Evolutionary conservation across 805 yeast species (phyloP).

Genomic region (Lachancea meyersii): DNA sequence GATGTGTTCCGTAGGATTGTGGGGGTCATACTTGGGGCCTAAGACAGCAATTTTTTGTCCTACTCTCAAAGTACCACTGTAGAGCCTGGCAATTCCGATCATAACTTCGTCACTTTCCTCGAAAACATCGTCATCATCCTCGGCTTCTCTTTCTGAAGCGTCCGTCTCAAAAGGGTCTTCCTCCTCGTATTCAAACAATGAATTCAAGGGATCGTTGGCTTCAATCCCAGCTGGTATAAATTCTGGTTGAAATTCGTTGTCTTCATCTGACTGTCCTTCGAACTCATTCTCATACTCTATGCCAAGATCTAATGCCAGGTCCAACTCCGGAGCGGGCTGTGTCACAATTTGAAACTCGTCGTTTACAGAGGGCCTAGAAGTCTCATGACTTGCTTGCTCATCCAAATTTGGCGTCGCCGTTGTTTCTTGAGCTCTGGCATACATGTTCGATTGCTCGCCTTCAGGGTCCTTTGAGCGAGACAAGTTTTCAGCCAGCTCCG

Average conservation of each 20-base stretch:
- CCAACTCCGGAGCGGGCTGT: slow-evolving; percentile 25
- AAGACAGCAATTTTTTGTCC: slow-evolving; percentile 74
- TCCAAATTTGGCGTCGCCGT: slow-evolving; percentile 23
- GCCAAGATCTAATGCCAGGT: slow-evolving; percentile 20
- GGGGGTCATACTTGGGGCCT: slow-evolving; percentile 84
- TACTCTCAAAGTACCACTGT: slow-evolving; percentile 70
- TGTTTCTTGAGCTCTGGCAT: slow-evolving; percentile 26
- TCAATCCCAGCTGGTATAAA: slow-evolving; percentile 30
- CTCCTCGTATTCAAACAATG: slow-evolving; percentile 45
- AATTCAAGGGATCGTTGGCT: slow-evolving; percentile 33
- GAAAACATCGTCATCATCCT: slow-evolving; percentile 39
- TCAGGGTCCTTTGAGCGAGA: slow-evolving; percentile 13
- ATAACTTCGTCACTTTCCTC: slow-evolving; percentile 52
- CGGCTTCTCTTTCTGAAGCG: slow-evolving; percentile 42
- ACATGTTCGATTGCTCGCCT: slow-evolving; percentile 15
- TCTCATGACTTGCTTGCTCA: slow-evolving; percentile 1
- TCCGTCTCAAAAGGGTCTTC: slow-evolving; percentile 41
- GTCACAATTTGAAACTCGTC: slow-evolving; percentile 21
- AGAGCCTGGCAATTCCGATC: slow-evolving; percentile 84
- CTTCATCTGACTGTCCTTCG: slow-evolving; percentile 14
- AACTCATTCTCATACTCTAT: slow-evolving; percentile 9
- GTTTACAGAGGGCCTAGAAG: slow-evolving; percentile 8
- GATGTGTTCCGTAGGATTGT: slow-evolving; percentile 47
- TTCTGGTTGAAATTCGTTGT: slow-evolving; percentile 14
- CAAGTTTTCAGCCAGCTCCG: slow-evolving; percentile 33